Evolutionary conservation across 2,329 filamentous ascomycete species (phyloP).

Genomic region (Fusarium duplospermum): DNA sequence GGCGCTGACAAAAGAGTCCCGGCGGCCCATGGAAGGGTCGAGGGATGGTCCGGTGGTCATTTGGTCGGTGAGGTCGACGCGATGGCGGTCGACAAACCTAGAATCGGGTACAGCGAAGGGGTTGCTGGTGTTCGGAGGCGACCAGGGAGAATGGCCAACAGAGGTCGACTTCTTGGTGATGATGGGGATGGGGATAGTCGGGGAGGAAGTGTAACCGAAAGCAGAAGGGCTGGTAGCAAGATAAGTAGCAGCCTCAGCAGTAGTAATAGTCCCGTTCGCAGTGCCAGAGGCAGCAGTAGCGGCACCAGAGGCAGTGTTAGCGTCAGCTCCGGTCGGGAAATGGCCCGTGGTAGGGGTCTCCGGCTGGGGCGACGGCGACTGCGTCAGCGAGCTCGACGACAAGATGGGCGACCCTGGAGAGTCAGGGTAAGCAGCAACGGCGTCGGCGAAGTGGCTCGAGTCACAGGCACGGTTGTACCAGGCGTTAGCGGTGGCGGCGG

Average conservation of each 20-base stretch:
- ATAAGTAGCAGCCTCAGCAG: slow-evolving; percentile 39
- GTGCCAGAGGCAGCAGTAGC: slow-evolving; percentile 40
- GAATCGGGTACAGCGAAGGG: slow-evolving; percentile 43
- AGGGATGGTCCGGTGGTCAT: slow-evolving; percentile 71
- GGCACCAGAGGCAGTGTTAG: slow-evolving; percentile 43
- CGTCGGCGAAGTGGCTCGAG: slow-evolving; percentile 41
- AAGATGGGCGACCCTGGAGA: slow-evolving; percentile 50
- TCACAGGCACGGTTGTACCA: slow-evolving; percentile 35
- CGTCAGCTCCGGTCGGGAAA: slow-evolving; percentile 43
- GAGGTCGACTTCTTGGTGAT: slow-evolving; percentile 24
- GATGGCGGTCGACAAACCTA: slow-evolving; percentile 39
- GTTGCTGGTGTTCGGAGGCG: slow-evolving; percentile 21
- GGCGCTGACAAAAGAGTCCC: slow-evolving; percentile 75
- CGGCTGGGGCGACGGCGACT: slow-evolving; percentile 52
- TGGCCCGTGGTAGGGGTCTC: slow-evolving; percentile 47
- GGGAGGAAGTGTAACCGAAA: slow-evolving; percentile 33
- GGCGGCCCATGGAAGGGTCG: slow-evolving; percentile 67
- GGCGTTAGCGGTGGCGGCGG: slow-evolving; percentile 42
- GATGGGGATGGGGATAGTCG: slow-evolving; percentile 50
- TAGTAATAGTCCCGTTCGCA: slow-evolving; percentile 41
- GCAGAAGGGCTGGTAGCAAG: slow-evolving; percentile 29
- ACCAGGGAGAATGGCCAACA: background rate
- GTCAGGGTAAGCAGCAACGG: slow-evolving; percentile 46
- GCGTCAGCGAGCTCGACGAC: slow-evolving; percentile 51
- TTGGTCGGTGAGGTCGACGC: slow-evolving; percentile 50